Evolutionary conservation across 1,284 basidiomycete genomes (phyloP).

Genomic region (Apiotrichum domesticum): DNA sequence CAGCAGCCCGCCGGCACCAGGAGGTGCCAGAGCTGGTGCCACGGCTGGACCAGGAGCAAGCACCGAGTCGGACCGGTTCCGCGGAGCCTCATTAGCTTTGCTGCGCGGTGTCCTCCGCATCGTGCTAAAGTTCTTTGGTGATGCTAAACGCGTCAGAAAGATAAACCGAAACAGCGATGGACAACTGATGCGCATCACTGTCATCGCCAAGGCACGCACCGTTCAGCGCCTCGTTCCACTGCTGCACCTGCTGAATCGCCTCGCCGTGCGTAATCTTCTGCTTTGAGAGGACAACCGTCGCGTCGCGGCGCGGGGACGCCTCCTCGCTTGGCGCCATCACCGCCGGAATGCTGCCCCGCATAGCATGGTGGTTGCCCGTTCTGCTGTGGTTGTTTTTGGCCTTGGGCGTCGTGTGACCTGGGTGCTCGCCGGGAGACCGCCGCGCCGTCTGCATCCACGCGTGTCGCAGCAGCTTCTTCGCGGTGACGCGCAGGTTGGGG

Average conservation of each 20-base stretch:
- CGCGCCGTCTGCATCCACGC: slow-evolving; percentile 86
- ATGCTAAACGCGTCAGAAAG: slow-evolving; percentile 41
- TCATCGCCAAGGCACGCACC: slow-evolving; percentile 53
- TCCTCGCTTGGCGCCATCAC: slow-evolving; percentile 1
- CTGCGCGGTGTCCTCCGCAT: slow-evolving; percentile 16
- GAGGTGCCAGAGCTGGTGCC: slow-evolving; percentile 1
- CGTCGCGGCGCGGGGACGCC: slow-evolving; percentile 20
- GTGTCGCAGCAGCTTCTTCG: slow-evolving; percentile 84
- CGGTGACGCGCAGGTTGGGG: slow-evolving; percentile 84
- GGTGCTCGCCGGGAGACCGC: not conserved
- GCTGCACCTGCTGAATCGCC: slow-evolving; percentile 87
- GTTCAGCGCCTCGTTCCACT: slow-evolving; percentile 96
- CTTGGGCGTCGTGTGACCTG: not conserved
- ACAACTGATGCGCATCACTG: not conserved
- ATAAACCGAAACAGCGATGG: not conserved
- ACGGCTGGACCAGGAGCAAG: slow-evolving; percentile 9
- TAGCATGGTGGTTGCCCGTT: not conserved
- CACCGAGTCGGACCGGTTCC: not conserved
- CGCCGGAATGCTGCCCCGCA: not conserved
- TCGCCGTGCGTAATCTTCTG: slow-evolving; percentile 71
- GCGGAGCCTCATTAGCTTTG: not conserved
- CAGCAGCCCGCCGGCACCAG: slow-evolving; percentile 22
- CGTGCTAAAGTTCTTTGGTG: slow-evolving; percentile 46
- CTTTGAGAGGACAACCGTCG: slow-evolving; percentile 48
- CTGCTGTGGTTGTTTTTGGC: not conserved